These are phyloP conservation scores for Pistacia integerrima DNA, from an alignment of 345 rosid genomes.

Conservation along the genomic window DNA sequence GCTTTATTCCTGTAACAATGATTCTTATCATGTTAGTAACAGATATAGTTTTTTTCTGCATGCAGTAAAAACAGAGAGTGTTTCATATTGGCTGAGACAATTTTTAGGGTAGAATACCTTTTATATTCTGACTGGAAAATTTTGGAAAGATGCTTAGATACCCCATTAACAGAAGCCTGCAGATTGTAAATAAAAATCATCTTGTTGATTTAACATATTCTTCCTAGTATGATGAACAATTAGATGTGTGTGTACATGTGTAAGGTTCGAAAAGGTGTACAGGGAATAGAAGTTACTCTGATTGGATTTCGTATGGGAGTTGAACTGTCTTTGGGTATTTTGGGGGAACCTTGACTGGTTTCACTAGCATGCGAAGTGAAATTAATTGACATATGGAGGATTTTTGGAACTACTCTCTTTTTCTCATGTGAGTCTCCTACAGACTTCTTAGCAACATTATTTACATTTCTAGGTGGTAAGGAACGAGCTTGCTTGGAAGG, in stretches of 20 bases:
- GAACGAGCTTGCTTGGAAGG: conserved; percentile 32
- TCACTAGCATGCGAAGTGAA: conserved; percentile 36
- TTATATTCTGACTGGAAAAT: conserved; percentile 40
- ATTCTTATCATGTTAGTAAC: not conserved
- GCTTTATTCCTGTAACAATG: conserved; percentile 37
- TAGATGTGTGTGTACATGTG: not conserved
- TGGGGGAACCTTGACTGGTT: conserved; percentile 38
- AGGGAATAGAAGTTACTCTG: conserved; percentile 39
- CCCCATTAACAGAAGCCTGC: conserved; percentile 51
- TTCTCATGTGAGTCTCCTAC: conserved; percentile 25
- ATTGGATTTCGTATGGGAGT: conserved; percentile 37
- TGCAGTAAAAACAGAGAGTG: not conserved
- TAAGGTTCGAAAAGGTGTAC: not conserved
- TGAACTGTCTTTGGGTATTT: conserved; percentile 38
- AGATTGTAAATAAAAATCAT: conserved; percentile 16
- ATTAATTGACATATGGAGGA: conserved; percentile 51
- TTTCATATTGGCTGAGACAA: conserved; percentile 1
- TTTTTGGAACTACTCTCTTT: conserved; percentile 42
- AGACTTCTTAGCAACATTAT: conserved; percentile 28
- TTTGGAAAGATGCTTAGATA: conserved; percentile 42
- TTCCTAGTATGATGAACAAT: not conserved
- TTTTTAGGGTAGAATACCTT: conserved; percentile 44
- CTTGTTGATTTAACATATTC: conserved; percentile 1
- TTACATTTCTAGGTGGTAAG: conserved; percentile 34
- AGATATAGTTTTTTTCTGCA: not conserved